Percentiles rank a stretch among this genome's conserved stretches.
phyloP scores from a whole-genome alignment of 129 eudicot species.

The Saussurea involucrata region DNA sequence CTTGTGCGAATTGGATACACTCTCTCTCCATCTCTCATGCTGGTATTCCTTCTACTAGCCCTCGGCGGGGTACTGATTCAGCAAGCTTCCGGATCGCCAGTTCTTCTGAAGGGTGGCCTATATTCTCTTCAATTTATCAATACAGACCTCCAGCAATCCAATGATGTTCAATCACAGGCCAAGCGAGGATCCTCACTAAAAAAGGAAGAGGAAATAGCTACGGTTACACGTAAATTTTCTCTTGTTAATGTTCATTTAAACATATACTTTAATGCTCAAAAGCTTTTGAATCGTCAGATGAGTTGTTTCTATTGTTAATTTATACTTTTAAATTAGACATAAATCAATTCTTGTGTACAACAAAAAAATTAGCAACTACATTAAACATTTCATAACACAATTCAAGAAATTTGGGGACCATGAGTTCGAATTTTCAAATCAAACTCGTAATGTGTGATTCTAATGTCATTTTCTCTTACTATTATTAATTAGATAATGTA shows the following conservation, averaged over 20 bases:
- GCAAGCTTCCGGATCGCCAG: constrained; percentile 14
- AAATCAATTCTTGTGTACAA: background rate
- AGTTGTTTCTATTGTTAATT: background rate
- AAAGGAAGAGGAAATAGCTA: constrained; percentile 50
- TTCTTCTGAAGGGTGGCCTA: constrained; percentile 1
- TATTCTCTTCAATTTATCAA: constrained; percentile 13
- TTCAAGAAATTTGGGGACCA: background rate
- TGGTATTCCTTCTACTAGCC: constrained; percentile 19
- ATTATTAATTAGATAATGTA: background rate
- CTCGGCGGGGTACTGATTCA: constrained; percentile 2
- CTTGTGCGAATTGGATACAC: constrained; percentile 32
- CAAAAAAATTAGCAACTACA: background rate
- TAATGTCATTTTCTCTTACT: background rate
- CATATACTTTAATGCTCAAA: background rate
- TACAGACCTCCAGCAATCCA: constrained; percentile 23
- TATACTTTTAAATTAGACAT: background rate
- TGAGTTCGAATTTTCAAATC: background rate
- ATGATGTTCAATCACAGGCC: constrained; percentile 41
- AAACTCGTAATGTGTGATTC: background rate
- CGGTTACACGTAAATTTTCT: constrained; percentile 50
- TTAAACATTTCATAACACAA: background rate
- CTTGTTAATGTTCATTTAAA: background rate
- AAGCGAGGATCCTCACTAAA: constrained; percentile 37
- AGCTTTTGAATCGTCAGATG: background rate
- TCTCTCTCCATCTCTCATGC: constrained; percentile 29